phyloP scores from a whole-genome alignment of 805 yeast genomes.

The Zygosaccharomyces siamensis region DNA sequence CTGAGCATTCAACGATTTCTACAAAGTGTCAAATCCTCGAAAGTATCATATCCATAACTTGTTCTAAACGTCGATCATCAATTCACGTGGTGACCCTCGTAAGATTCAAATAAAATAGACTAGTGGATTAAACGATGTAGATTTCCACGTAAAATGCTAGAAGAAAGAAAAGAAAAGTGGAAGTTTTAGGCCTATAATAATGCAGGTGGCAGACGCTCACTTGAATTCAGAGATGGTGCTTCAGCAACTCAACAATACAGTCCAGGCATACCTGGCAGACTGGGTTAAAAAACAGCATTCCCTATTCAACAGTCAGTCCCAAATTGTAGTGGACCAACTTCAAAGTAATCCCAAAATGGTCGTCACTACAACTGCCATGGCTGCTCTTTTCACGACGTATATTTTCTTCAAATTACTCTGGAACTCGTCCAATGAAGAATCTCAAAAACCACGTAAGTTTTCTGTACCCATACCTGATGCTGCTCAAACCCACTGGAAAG shows the following conservation, averaged over 20 bases:
- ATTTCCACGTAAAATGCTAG: neutral
- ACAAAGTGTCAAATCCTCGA: neutral
- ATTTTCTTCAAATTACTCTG: constrained; percentile 21
- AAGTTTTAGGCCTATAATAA: neutral
- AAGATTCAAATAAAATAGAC: neutral
- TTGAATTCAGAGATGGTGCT: constrained; percentile 28
- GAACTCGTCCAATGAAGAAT: constrained; percentile 6
- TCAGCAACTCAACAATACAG: constrained; percentile 26
- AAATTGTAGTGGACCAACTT: constrained; percentile 15
- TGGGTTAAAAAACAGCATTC: constrained; percentile 19
- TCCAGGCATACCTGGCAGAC: constrained; percentile 25
- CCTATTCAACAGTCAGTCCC: constrained; percentile 13
- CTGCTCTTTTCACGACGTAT: constrained; percentile 16
- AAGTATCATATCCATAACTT: neutral
- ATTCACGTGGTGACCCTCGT: neutral
- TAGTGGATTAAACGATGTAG: neutral
- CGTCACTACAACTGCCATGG: constrained; percentile 16
- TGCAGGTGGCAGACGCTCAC: constrained; percentile 22
- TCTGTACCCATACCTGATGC: constrained; percentile 24
- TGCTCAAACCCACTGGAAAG: constrained; percentile 67
- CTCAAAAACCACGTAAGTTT: constrained; percentile 19
- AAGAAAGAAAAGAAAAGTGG: neutral
- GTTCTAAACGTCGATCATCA: neutral
- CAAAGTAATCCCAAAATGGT: constrained; percentile 14
- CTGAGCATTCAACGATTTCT: neutral